Conservation (phyloP, 352 stramenopile genomes). For the Pythium aphanidermatum region DNA sequence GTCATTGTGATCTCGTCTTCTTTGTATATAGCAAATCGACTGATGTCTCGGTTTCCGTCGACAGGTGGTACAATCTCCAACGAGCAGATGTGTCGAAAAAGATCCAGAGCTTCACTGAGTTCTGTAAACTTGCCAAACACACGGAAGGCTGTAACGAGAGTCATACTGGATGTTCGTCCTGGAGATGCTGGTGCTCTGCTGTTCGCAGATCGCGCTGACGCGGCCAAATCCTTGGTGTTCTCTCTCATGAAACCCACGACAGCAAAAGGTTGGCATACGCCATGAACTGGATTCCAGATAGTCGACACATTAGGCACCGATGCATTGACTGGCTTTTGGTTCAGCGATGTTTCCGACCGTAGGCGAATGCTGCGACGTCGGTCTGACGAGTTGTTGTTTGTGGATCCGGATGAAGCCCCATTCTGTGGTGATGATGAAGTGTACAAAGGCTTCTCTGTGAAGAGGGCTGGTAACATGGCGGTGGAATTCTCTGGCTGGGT, state of each 20-base stretch:
- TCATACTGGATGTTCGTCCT: background rate
- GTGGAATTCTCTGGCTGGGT: background rate
- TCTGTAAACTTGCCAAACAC: conserved; percentile 72
- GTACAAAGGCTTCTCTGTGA: conserved; percentile 20
- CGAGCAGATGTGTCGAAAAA: conserved; percentile 64
- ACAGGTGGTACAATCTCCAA: conserved; percentile 32
- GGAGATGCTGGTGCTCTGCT: no score
- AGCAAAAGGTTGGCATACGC: conserved; percentile 66
- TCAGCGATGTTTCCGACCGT: conserved; percentile 21
- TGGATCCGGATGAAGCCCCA: background rate
- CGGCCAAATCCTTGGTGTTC: no score
- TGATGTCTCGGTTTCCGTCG: conserved; percentile 26
- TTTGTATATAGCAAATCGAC: conserved; percentile 71
- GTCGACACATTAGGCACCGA: conserved; percentile 7
- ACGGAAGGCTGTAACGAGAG: conserved; percentile 35
- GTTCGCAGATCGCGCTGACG: no score
- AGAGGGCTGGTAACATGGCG: background rate
- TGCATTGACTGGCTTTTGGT: conserved; percentile 9
- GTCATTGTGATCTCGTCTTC: conserved; percentile 79
- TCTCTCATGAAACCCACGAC: conserved; percentile 62
- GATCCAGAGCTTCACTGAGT: conserved; percentile 43
- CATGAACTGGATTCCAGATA: conserved; percentile 72
- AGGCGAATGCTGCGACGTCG: conserved; percentile 29
- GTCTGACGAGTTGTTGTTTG: background rate
- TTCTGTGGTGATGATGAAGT: background rate